phyloP scores from a whole-genome alignment of 176 grass and related monocot genomes.

The Aegilops longissima region DNA sequence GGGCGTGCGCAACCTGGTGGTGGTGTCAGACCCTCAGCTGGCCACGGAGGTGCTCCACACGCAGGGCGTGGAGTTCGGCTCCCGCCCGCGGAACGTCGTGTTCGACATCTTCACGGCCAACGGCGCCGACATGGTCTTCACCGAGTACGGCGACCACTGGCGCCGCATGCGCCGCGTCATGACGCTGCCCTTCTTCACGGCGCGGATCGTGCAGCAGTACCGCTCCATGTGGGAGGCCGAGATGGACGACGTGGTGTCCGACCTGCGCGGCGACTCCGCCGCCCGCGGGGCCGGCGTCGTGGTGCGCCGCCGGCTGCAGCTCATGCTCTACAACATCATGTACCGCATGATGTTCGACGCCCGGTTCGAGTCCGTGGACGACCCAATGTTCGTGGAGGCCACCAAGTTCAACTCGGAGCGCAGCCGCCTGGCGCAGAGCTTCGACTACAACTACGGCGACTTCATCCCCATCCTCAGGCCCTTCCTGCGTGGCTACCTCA shows the following conservation, averaged over 20 bases:
- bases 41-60: slow-evolving; percentile 85
- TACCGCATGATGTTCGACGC: background rate
- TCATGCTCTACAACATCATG: background rate
- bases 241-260: slow-evolving; percentile 40
- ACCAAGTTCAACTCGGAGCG: slow-evolving; percentile 37
- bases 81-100: slow-evolving; percentile 81
- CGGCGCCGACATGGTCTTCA: slow-evolving; percentile 90
- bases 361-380: background rate
- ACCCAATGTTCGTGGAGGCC: background rate
- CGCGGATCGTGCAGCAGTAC: slow-evolving; percentile 63
- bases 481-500: slow-evolving; percentile 66
- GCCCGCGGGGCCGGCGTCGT: background rate
- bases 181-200: slow-evolving; percentile 94
- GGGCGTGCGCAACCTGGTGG: slow-evolving; percentile 79
- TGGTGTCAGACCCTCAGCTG: slow-evolving; percentile 63
- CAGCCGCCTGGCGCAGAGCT: slow-evolving; percentile 88
- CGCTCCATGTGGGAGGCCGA: slow-evolving; percentile 66
- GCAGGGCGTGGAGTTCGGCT: slow-evolving; percentile 92
- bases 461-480: slow-evolving; percentile 82
- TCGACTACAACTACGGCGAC: slow-evolving; percentile 94
- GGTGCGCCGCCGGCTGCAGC: background rate
- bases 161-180: slow-evolving; percentile 93
- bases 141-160: slow-evolving; percentile 93
- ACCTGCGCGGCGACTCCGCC: background rate
- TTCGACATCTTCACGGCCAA: slow-evolving; percentile 87